Evolutionary conservation across 2,329 filamentous ascomycete genomes (phyloP).

Genomic region (Epichloe baconii): DNA sequence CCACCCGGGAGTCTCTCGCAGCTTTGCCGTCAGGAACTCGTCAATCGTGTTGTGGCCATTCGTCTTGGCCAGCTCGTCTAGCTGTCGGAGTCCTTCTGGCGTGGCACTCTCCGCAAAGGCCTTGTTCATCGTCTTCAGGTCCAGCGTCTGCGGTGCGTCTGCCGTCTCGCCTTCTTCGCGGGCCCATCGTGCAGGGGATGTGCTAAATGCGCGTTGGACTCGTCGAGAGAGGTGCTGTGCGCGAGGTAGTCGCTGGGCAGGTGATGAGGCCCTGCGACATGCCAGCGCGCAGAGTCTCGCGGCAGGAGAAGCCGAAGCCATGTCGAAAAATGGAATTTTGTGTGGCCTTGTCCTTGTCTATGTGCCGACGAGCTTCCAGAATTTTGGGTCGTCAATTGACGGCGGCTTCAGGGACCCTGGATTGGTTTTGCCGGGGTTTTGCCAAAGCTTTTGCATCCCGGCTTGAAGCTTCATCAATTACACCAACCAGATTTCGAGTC

Average conservation of each 20-base stretch:
- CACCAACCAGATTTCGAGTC: not conserved
- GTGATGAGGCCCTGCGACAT: slow-evolving; percentile 18
- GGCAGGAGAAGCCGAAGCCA: slow-evolving; percentile 27
- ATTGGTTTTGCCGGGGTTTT: slow-evolving; percentile 2
- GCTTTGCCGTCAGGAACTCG: slow-evolving; percentile 16
- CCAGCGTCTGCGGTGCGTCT: slow-evolving; percentile 11
- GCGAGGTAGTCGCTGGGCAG: slow-evolving; percentile 12
- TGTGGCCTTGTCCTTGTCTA: not conserved
- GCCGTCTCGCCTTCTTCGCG: slow-evolving; percentile 12
- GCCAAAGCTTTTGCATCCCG: not conserved
- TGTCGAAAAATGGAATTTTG: slow-evolving; percentile 8
- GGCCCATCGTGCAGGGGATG: slow-evolving; percentile 15
- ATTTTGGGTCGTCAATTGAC: slow-evolving; percentile 9
- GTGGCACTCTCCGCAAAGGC: slow-evolving; percentile 17
- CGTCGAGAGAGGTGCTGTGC: slow-evolving; percentile 14
- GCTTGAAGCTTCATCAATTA: too few species aligned
- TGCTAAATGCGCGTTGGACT: slow-evolving; percentile 18
- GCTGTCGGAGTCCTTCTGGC: slow-evolving; percentile 19
- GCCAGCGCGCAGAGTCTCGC: slow-evolving; percentile 23
- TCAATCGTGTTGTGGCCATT: slow-evolving; percentile 22
- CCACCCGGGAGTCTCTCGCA: slow-evolving; percentile 18
- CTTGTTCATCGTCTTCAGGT: slow-evolving; percentile 19
- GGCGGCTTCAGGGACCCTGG: not conserved
- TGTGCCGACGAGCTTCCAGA: slow-evolving; percentile 15
- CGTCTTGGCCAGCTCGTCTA: slow-evolving; percentile 23